Percentiles rank a stretch among this genome's conserved stretches.
These are phyloP conservation scores for Moesziomyces globuligerus DNA, from an alignment of 1,284 basidiomycete genomes.

Conservation along the genomic window DNA sequence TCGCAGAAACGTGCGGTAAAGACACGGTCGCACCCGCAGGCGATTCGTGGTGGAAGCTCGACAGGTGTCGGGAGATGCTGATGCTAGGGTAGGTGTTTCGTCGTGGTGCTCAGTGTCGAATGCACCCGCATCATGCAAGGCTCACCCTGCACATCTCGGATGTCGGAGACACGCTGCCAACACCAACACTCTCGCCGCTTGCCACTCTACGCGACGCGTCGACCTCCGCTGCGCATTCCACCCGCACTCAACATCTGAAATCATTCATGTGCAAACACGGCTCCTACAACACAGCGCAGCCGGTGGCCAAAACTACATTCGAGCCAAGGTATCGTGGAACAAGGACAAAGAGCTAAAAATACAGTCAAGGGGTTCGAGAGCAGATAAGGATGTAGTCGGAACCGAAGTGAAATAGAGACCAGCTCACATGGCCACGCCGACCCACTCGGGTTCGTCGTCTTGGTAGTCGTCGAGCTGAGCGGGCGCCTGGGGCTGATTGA, in stretches of 20 bases:
- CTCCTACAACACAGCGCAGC: too few relatives aligned
- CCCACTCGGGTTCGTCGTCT: constrained; percentile 33
- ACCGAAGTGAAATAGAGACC: constrained; percentile 1
- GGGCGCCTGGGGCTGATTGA: constrained; percentile 4
- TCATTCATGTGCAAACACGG: too few relatives aligned
- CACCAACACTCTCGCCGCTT: constrained; percentile 6
- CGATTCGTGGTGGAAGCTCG: not conserved
- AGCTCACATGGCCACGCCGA: constrained; percentile 44
- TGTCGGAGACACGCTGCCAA: constrained; percentile 19
- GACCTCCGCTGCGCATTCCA: too few relatives aligned
- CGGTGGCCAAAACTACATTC: constrained; percentile 4
- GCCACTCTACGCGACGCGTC: constrained; percentile 45
- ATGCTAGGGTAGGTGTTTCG: not conserved
- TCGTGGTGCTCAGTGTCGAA: not conserved
- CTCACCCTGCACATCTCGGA: constrained; percentile 20
- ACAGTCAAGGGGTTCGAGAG: constrained; percentile 14
- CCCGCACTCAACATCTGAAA: too few relatives aligned
- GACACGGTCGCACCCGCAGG: not conserved
- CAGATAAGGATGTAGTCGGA: not conserved
- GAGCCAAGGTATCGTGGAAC: constrained; percentile 5
- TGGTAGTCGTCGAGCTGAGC: constrained; percentile 5
- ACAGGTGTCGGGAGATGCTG: too few relatives aligned
- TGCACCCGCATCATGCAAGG: not conserved
- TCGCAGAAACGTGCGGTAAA: not conserved
- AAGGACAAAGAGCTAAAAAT: constrained; percentile 4